Base-by-base conservation (phyloP, 306 rosid species). In the Medicago arabica region DNA sequence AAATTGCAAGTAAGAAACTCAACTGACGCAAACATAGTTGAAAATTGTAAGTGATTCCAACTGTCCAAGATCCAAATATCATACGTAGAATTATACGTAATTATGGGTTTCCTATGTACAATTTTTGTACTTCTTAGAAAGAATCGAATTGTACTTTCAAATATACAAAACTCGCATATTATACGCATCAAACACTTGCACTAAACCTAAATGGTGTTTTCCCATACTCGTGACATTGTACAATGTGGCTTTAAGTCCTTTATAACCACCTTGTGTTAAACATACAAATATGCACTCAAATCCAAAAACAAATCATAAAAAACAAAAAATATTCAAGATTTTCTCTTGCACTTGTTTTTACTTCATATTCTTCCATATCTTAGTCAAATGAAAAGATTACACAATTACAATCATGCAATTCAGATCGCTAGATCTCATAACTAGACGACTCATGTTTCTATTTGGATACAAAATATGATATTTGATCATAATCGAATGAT, bases 301-400 rank as follows among this genome's bases (percentile, higher is more conserved):
- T n/a, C n/a, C n/a, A n/a, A 78, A 21, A 36, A 11, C 41, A 81
- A 57, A 6, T 25, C 61, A 44, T 15, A 13, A 41, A 60, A 44
- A 60, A 49, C n/a, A 19, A 6, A n/a, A 54, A n/a, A 50, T 15
- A 5, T 7, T 54, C 28, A 54, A 8, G 60, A 69, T 63, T 9
- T 63, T 39, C 4, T 38, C 8, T 16, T 18, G 16, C 47, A 36
- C 47, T 38, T 36, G 8, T 8, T 62, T 62, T 39, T 38, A 62
- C 46, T 15, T 34, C 13, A 59, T 3, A 59, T 4, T 59, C 39
- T 12, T 19, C 17, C 21, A 51, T 16, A 7, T 16, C 23, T 7
- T 0, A 16, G 8, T 53, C 25, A 53, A 54, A 47, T 47, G 0
- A 4, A 47, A 47, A 14, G 0, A 6, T n/a, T 0, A 16, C 2